These are phyloP conservation scores for Silene coronaria DNA, from an alignment of 179 eudicot species.

Conservation along the genomic window DNA sequence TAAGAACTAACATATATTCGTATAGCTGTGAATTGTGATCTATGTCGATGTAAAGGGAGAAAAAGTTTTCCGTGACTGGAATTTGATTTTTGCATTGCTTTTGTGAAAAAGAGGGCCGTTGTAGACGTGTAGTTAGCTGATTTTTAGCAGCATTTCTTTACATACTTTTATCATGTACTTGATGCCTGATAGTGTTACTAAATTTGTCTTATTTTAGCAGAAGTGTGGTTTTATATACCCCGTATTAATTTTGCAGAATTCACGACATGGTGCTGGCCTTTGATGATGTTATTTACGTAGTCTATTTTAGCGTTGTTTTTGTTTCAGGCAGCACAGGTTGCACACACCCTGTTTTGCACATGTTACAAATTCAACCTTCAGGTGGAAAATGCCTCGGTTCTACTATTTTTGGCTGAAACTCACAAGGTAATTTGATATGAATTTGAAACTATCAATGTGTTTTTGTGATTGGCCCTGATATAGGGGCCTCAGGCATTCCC, in stretches of 20 bases:
- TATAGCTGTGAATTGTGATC: background rate
- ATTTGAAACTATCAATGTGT: background rate
- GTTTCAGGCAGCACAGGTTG: conserved; percentile 84
- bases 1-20: background rate
- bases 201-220: background rate
- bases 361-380: conserved; percentile 91
- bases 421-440: conserved; percentile 58
- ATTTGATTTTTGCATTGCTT: background rate
- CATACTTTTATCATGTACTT: background rate
- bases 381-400: conserved; percentile 80
- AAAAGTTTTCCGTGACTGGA: background rate
- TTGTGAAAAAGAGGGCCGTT: background rate
- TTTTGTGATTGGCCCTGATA: background rate
- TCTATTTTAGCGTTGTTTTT: conserved; percentile 12
- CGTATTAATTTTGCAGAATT: background rate
- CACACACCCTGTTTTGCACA: conserved; percentile 77
- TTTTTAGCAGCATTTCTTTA: background rate
- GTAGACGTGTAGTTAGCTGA: background rate
- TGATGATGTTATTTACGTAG: background rate
- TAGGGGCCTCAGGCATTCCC: conserved; percentile 10
- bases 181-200: background rate
- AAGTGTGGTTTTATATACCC: background rate
- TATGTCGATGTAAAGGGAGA: background rate
- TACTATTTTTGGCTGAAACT: conserved; percentile 85
- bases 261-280: background rate